These are phyloP conservation scores for Mycocentrospora acerina DNA, from an alignment of 2,329 filamentous ascomycete genomes.

Conservation along the genomic window DNA sequence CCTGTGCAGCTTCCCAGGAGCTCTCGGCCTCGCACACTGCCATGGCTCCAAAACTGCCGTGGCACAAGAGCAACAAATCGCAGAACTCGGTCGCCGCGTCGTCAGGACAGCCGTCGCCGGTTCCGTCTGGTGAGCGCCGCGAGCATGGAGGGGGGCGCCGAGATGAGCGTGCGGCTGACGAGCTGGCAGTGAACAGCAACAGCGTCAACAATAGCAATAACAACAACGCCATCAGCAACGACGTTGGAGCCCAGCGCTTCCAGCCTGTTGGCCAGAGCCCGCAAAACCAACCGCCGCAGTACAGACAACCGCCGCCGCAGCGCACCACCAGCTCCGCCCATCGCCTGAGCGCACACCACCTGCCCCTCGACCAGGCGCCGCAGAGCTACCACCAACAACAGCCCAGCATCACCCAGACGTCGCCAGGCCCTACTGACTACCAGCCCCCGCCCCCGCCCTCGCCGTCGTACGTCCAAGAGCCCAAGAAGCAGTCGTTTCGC, in stretches of 20 bases:
- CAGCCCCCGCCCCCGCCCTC: constrained; percentile 10
- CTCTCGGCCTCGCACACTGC: no score
- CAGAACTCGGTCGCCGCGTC: constrained; percentile 40
- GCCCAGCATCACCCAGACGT: constrained; percentile 17
- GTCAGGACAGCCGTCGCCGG: constrained; percentile 37
- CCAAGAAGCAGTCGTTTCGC: constrained; percentile 37
- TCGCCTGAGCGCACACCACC: constrained; percentile 31
- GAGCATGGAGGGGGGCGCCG: constrained; percentile 20
- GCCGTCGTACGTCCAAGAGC: constrained; percentile 12
- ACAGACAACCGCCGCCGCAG: constrained; percentile 26
- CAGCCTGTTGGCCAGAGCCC: constrained; percentile 7
- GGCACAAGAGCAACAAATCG: constrained; percentile 43
- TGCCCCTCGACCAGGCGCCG: constrained; percentile 30
- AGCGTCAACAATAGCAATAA: constrained; percentile 12
- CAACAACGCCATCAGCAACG: constrained; percentile 8
- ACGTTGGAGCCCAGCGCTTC: no score
- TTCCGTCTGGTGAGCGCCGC: constrained; percentile 37
- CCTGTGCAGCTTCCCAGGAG: no score
- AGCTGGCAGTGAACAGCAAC: constrained; percentile 19
- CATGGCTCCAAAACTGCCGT: constrained; percentile 42
- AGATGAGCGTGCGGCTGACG: constrained; percentile 37
- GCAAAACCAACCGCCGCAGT: constrained; percentile 19
- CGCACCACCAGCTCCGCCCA: constrained; percentile 34
- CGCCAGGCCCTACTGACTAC: constrained; percentile 21
- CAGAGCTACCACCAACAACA: constrained; percentile 31